Base-by-base conservation (phyloP, 139 green algal genomes). In the Nannochloris sp. region DNA sequence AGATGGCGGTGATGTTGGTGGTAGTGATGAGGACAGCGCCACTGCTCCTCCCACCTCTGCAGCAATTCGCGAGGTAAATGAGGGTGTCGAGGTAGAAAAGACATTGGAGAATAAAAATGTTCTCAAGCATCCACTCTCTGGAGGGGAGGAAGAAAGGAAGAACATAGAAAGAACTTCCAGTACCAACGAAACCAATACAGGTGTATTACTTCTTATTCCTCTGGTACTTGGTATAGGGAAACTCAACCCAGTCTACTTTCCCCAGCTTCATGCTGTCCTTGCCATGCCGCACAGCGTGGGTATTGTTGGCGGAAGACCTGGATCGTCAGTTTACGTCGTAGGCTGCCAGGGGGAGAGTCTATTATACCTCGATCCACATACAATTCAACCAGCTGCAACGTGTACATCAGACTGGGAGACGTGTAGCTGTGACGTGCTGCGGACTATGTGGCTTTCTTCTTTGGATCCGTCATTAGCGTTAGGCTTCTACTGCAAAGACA, bases 391-490 rank as follows among this genome's bases (percentile, higher is more conserved):
- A 62, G 65, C 66, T 12, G 70, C 67, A 27, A 32, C 27, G 60
- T 53, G 38, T 32, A 51, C 60, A 2, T 67, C 32, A 8, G 64
- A 79, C 31, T 48, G 57, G 14, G 47, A 31, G 42, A 79, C 47
- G 15, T 85, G 78, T 54, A 71, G 47, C 29, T 74, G 66, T 54
- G 32, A 61, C 15, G 29, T 33, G 12, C 60, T 82, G 23, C 76
- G 81, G 38, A 48, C 81, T 35, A 89, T 95, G 81, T 72, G 82
- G 0, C 53, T 85, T 7, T 35, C 66, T 12, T 54, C 65, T 14
- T 84, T 96, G 8, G 87, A 95, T 73, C 86, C 90, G 3, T 95
- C 89, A 5, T 72, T 95, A 6, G 86, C 89, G 0, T 82, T 96
- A 45, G 90, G 86, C 29, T 96, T 96, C 75, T 85, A 87, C 72